phyloP scores from a whole-genome alignment of 768 basidiomycete genomes.

The Suillus bovinus region DNA sequence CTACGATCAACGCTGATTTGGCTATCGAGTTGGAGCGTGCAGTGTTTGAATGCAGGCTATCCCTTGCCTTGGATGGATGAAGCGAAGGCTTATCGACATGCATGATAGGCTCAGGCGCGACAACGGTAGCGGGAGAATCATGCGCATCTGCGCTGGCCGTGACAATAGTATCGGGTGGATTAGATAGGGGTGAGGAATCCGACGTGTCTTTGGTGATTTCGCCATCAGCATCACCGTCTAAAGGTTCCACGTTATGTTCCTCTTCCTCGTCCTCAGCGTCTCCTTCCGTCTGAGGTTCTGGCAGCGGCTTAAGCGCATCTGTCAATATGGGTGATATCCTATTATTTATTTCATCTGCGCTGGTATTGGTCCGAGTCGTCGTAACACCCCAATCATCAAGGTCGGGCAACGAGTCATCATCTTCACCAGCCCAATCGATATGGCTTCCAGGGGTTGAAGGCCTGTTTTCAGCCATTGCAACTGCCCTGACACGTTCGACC shows the following conservation, averaged over 20 bases:
- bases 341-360: slow-evolving; percentile 31
- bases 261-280: slow-evolving; percentile 19
- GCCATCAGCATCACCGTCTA: slow-evolving; percentile 13
- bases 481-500: slow-evolving; percentile 73
- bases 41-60: slow-evolving; percentile 17
- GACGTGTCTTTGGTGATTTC: slow-evolving; percentile 5
- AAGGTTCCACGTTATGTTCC: slow-evolving; percentile 24
- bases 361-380: slow-evolving; percentile 31
- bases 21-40: slow-evolving; percentile 16
- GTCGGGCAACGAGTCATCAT: slow-evolving; percentile 78
- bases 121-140: slow-evolving; percentile 18
- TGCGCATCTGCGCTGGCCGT: slow-evolving; percentile 12
- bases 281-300: slow-evolving; percentile 42
- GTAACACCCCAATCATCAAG: slow-evolving; percentile 84
- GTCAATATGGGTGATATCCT: slow-evolving; percentile 70
- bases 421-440: slow-evolving; percentile 89
- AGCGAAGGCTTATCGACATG: slow-evolving; percentile 27
- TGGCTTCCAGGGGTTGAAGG: slow-evolving; percentile 75
- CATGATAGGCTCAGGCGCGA: slow-evolving; percentile 11
- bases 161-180: slow-evolving; percentile 2
- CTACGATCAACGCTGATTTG: slow-evolving; percentile 11
- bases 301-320: slow-evolving; percentile 60
- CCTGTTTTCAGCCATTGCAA: slow-evolving; percentile 67
- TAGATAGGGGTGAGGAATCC: slow-evolving; percentile 13
- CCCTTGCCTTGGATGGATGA: slow-evolving; percentile 44